Conservation (phyloP, 148 eudicot species). For the Amaranthus palmeri region DNA sequence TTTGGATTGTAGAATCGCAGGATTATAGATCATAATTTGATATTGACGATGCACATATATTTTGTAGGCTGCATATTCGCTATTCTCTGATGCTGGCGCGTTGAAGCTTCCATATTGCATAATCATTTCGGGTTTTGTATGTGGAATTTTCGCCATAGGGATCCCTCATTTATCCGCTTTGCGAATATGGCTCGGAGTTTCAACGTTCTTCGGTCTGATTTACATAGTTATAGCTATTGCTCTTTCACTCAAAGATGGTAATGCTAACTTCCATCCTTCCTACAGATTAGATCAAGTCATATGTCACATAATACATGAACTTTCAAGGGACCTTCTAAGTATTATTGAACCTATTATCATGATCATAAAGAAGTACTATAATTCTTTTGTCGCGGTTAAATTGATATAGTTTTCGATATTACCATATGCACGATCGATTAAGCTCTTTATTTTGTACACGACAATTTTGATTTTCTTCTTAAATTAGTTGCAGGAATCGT, state of each 20-base stretch:
- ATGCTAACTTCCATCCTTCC: constrained; percentile 11
- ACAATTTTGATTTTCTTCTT: constrained; percentile 4
- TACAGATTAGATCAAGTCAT: no score
- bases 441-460: constrained; percentile 5
- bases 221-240: constrained; percentile 65
- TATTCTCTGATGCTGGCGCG: constrained; percentile 43
- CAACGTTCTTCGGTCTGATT: constrained; percentile 65
- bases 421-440: constrained; percentile 1
- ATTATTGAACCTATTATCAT: neutral
- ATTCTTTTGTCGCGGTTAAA: no score
- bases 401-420: no score
- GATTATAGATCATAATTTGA: neutral
- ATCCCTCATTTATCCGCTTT: constrained; percentile 87
- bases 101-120: constrained; percentile 88
- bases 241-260: constrained; percentile 76
- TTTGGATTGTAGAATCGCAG: neutral
- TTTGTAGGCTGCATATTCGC: constrained; percentile 67
- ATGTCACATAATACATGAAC: neutral
- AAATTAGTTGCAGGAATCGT: constrained; percentile 9
- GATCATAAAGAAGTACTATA: neutral
- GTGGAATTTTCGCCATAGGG: constrained; percentile 74
- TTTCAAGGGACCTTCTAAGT: neutral
- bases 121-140: constrained; percentile 64
- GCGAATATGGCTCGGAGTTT: constrained; percentile 77
- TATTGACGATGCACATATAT: constrained; percentile 3